Conservation (phyloP, 1,284 basidiomycete species). For the Phellopilus nigrolimitatus region DNA sequence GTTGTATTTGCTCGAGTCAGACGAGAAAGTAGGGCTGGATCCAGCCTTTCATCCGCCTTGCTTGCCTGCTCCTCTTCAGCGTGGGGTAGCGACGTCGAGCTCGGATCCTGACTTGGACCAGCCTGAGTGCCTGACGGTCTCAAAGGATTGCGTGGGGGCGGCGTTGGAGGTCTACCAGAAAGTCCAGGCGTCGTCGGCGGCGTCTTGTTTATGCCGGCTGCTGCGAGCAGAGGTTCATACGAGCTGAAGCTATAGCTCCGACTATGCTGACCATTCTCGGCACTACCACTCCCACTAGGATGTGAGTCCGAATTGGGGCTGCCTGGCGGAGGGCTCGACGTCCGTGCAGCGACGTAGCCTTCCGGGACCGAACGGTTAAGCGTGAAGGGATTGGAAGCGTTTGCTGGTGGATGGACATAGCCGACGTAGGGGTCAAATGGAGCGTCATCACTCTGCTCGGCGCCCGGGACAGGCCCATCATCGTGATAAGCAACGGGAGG, state of each 20-base stretch:
- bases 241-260: conserved; percentile 49
- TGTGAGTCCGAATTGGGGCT: conserved; percentile 30
- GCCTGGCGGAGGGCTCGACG: conserved; percentile 37
- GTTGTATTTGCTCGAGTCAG: conserved; percentile 31
- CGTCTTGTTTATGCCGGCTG: conserved; percentile 26
- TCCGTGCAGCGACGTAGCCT: conserved; percentile 43
- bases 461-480: conserved; percentile 3
- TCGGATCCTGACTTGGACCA: conserved; percentile 24
- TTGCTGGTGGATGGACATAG: conserved; percentile 25
- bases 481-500: conserved; percentile 28
- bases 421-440: conserved; percentile 54
- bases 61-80: conserved; percentile 17
- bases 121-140: conserved; percentile 16
- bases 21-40: conserved; percentile 39
- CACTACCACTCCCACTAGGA: conserved; percentile 30
- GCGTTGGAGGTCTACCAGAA: conserved; percentile 26
- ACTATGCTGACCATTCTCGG: conserved; percentile 28
- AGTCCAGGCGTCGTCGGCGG: conserved; percentile 24
- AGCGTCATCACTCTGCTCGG: conserved; percentile 26
- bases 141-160: conserved; percentile 43
- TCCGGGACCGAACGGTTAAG: conserved; percentile 29
- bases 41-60: conserved; percentile 37
- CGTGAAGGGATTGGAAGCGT: conserved; percentile 28
- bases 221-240: conserved; percentile 57
- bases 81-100: conserved; percentile 26